Evolutionary conservation across 495 filamentous ascomycete species (phyloP).

Genomic region (Pyronema domesticum): DNA sequence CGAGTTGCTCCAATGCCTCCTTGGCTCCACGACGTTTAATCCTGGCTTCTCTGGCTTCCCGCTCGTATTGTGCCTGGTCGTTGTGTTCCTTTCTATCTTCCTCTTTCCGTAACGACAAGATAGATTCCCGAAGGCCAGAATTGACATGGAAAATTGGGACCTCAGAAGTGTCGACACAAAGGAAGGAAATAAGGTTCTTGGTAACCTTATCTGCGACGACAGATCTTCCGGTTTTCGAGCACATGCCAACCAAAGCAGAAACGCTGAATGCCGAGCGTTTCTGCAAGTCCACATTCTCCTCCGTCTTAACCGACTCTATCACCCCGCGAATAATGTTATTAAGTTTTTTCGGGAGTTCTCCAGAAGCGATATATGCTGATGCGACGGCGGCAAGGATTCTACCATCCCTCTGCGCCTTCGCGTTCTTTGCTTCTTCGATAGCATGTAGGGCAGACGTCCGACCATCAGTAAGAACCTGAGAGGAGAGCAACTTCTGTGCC

Average conservation of each 20-base stretch:
- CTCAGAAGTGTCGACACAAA: conserved; percentile 89
- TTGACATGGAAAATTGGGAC: conserved; percentile 85
- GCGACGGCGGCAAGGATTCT: conserved; percentile 77
- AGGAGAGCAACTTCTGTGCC: conserved; percentile 62
- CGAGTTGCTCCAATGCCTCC: conserved; percentile 79
- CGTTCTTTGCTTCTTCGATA: conserved; percentile 56
- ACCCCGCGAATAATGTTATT: conserved; percentile 77
- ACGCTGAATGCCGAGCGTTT: conserved; percentile 70
- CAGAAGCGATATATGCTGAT: conserved; percentile 70
- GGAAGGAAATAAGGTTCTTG: conserved; percentile 85
- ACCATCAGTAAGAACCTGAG: conserved; percentile 56
- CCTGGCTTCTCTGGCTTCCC: conserved; percentile 65
- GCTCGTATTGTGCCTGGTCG: conserved; percentile 73
- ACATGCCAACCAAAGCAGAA: conserved; percentile 64
- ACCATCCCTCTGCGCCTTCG: conserved; percentile 68
- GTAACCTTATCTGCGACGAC: conserved; percentile 86
- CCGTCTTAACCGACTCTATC: conserved; percentile 94
- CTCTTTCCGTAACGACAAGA: conserved; percentile 85
- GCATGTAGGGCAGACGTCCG: conserved; percentile 46
- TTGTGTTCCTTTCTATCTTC: conserved; percentile 86
- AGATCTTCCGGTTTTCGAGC: conserved; percentile 54
- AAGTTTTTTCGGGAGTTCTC: conserved; percentile 75
- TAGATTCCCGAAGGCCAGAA: conserved; percentile 50
- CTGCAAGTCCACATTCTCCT: conserved; percentile 83
- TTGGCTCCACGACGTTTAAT: conserved; percentile 86